phyloP scores from a whole-genome alignment of 805 yeast genomes.

The Wickerhamomyces hampshirensis region DNA sequence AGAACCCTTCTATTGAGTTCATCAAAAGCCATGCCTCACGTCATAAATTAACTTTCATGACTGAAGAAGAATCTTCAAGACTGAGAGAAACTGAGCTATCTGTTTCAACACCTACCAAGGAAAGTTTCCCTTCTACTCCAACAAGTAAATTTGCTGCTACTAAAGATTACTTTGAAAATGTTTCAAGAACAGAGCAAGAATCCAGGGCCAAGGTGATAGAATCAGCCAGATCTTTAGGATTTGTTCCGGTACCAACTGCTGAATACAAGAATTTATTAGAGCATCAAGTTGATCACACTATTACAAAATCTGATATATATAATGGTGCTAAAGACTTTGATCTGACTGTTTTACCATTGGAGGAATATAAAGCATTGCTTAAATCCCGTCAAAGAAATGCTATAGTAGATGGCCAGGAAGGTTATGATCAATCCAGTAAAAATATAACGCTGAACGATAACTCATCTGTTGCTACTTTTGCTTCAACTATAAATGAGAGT shows the following conservation, averaged over 20 bases:
- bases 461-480: conserved; percentile 21
- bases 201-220: conserved; percentile 26
- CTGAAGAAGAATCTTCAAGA: too few species aligned
- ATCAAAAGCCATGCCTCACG: too few species aligned
- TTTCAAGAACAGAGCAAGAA: conserved; percentile 24
- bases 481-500: conserved; percentile 23
- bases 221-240: conserved; percentile 30
- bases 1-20: too few species aligned
- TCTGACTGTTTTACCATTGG: conserved; percentile 38
- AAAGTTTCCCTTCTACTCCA: too few species aligned
- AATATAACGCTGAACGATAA: conserved; percentile 13
- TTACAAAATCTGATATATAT: conserved; percentile 30
- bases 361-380: conserved; percentile 36
- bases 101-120: too few species aligned
- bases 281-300: conserved; percentile 25
- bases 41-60: too few species aligned
- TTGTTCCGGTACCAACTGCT: conserved; percentile 29
- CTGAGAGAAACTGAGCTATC: too few species aligned
- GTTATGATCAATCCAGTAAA: background rate
- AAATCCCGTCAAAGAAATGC: conserved; percentile 24
- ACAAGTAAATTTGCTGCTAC: conserved; percentile 28
- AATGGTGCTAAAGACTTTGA: conserved; percentile 36
- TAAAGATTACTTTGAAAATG: conserved; percentile 31
- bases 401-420: conserved; percentile 7
- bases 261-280: conserved; percentile 29